Conservation (phyloP, 805 yeast species). For the Maudiozyma saulgeensis region DNA sequence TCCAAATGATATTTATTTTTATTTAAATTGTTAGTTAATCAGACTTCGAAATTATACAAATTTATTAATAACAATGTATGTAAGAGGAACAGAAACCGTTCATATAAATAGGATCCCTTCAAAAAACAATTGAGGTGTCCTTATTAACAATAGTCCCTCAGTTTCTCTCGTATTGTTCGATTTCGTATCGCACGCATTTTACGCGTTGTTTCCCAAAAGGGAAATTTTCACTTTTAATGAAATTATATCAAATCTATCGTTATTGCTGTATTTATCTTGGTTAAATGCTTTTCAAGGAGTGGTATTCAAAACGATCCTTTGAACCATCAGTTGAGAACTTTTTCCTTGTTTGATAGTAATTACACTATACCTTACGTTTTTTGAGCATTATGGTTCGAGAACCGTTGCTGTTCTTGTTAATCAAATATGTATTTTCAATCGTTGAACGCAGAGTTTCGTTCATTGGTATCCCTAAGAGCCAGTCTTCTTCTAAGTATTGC, state of each 20-base stretch:
- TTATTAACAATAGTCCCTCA: not conserved
- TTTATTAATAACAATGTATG: too few relatives aligned
- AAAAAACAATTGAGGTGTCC: too few relatives aligned
- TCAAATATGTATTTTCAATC: not conserved
- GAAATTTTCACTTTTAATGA: too few relatives aligned
- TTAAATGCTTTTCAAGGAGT: too few relatives aligned
- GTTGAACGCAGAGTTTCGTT: not conserved
- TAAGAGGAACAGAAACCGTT: too few relatives aligned
- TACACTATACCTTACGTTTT: not conserved
- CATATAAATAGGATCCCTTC: too few relatives aligned
- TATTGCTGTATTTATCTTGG: too few relatives aligned
- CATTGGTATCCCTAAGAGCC: slow-evolving; percentile 7
- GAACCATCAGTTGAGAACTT: too few relatives aligned
- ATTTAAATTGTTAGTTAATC: not conserved
- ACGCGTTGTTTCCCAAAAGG: too few relatives aligned
- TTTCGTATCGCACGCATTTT: not conserved
- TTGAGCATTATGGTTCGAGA: slow-evolving; percentile 10
- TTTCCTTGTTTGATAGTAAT: not conserved
- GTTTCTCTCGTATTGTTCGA: not conserved
- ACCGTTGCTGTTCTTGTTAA: slow-evolving; percentile 3
- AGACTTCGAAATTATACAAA: too few relatives aligned
- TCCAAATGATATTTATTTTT: not conserved
- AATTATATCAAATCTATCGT: too few relatives aligned
- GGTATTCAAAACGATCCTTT: too few relatives aligned
- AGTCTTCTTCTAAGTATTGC: slow-evolving; percentile 7